Evolutionary conservation across 2,329 filamentous ascomycete species (phyloP), one percentile per base, ranked within the genome.

Genomic region (Sarocladium oryzae): DNA sequence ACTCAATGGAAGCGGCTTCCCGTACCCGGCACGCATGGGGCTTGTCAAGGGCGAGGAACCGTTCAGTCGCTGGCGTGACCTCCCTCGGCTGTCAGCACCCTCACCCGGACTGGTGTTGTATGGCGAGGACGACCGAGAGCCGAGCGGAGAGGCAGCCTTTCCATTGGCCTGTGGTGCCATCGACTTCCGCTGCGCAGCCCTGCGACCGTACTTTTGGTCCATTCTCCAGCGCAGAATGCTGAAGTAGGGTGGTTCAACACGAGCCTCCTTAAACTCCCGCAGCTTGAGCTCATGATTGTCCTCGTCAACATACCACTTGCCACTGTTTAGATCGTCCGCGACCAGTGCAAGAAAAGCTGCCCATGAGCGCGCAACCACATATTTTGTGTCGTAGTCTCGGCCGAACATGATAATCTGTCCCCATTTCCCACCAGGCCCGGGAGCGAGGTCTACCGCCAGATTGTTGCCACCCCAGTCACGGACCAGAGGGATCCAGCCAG

Each of bases 391-490:
- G 69, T 96, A 99, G 71, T 99, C 93, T 54, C 93, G 89, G 49
- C 93, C 93, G 66, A 95, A 96, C 55, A 99, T 79, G 61, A 99
- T 96, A 57, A 99, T 83, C 67, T 99, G 93, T 51, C 93, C 93
- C 92, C 93, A 99, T 66, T 85, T 87, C 35, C 93, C 93, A 43
- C 81, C 80, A 9, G 92, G 89, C 2, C 93, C 93, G 20, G 93
- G 93, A 6, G 91, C 89, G 53, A 99, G 76, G 68, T 99, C 93
- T 43, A 96, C 82, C 16, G 91, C 92, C 62, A 99, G 77, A 73
- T 96, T 95, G 79, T 99, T 99, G 69, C 93, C 93, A 66, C 93
- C 93, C 93, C 93, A 99, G 68, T 99, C 93, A 59, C 93, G 88
- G 53, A 91, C 92, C 30, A 99, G 75, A 50, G 93, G 92, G 59